phyloP scores from a whole-genome alignment of 2,329 filamentous ascomycete species.

The Aspergillus glaucus region DNA sequence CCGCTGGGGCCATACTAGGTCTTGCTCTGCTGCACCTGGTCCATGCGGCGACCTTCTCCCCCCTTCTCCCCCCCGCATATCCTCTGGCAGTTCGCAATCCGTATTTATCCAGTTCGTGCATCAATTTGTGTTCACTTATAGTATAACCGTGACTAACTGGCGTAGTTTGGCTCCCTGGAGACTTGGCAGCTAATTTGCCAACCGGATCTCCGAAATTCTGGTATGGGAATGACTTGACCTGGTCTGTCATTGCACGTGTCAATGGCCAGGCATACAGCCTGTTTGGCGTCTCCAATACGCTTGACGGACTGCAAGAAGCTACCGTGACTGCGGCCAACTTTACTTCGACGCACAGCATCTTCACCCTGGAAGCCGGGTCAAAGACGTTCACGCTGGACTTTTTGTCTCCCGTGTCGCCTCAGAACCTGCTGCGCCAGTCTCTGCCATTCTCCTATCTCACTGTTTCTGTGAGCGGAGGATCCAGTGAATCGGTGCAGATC shows the following conservation, averaged over 20 bases:
- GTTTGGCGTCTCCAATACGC: conserved; percentile 29
- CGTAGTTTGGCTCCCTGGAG: conserved; percentile 35
- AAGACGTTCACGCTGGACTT: conserved; percentile 34
- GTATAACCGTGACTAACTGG: conserved; percentile 2
- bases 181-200: conserved; percentile 25
- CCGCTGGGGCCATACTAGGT: conserved; percentile 2
- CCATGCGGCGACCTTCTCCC: conserved; percentile 7
- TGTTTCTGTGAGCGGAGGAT: conserved; percentile 22
- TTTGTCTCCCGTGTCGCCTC: conserved; percentile 36
- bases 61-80: conserved; percentile 30
- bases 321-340: conserved; percentile 25
- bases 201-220: conserved; percentile 34
- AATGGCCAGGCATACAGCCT: conserved; percentile 32
- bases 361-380: conserved; percentile 29
- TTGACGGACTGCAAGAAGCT: conserved; percentile 19
- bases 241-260: conserved; percentile 35
- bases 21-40: conserved; percentile 11
- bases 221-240: conserved; percentile 31
- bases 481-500: conserved; percentile 26
- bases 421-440: conserved; percentile 35
- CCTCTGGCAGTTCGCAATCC: conserved; percentile 36
- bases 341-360: conserved; percentile 34
- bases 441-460: conserved; percentile 38
- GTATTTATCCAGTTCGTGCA: conserved; percentile 26
- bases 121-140: not conserved